phyloP scores from a whole-genome alignment of 2,329 filamentous ascomycete species.

The Daldinia eschscholtzii region DNA sequence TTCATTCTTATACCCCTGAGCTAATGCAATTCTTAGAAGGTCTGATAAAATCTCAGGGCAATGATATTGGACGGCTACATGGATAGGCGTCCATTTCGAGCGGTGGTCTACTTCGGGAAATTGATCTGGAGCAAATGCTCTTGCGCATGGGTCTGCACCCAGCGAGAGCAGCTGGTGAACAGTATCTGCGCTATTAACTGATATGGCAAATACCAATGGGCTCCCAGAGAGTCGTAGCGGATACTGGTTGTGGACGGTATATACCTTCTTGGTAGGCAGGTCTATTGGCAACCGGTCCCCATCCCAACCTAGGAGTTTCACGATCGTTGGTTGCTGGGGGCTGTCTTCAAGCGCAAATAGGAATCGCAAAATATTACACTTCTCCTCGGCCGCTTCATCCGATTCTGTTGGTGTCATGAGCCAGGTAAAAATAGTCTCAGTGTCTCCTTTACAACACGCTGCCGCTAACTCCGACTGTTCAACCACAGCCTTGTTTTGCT shows the following conservation, averaged over 20 bases:
- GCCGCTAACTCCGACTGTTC: slow-evolving; percentile 1
- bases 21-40: not conserved
- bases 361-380: not conserved
- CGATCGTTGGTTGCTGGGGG: not conserved
- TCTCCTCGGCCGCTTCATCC: not conserved
- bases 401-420: not conserved
- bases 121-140: slow-evolving; percentile 23
- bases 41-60: not conserved
- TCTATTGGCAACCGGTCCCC: not conserved
- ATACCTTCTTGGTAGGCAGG: not conserved
- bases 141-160: slow-evolving; percentile 24
- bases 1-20: not conserved
- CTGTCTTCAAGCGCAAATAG: not conserved
- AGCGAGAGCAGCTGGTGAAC: slow-evolving; percentile 12
- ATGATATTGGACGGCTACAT: slow-evolving; percentile 31
- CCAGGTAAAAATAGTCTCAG: slow-evolving; percentile 3
- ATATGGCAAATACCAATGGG: not conserved
- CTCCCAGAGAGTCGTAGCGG: not conserved
- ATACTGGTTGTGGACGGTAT: not conserved
- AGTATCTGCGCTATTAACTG: not conserved
- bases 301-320: not conserved
- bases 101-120: slow-evolving; percentile 27
- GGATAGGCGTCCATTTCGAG: slow-evolving; percentile 24
- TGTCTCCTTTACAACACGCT: slow-evolving; percentile 21
- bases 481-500: slow-evolving; percentile 11